Percentiles rank a stretch among this genome's conserved stretches.
Evolutionary conservation across 2,329 filamentous ascomycete genomes (phyloP).

Genomic region (Cordyceps cateniannulata): DNA sequence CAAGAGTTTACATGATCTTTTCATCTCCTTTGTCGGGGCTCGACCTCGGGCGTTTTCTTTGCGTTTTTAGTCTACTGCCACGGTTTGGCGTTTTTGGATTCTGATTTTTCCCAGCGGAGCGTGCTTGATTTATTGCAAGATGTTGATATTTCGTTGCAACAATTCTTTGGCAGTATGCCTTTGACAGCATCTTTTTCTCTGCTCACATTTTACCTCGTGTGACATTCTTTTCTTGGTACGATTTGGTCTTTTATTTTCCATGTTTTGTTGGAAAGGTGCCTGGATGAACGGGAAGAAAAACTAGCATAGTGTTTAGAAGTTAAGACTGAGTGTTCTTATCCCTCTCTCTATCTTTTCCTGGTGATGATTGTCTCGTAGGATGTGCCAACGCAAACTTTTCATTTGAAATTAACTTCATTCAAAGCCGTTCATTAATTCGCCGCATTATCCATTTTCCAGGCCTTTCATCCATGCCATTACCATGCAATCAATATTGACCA

Average conservation of each 20-base stretch:
- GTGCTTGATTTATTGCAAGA: not conserved
- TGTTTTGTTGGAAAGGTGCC: not conserved
- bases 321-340: not conserved
- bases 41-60: not conserved
- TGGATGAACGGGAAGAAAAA: not conserved
- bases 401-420: no score
- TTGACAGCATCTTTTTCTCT: not conserved
- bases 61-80: not conserved
- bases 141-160: not conserved
- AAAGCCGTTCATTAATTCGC: no score
- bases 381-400: not conserved
- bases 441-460: no score
- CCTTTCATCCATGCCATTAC: not conserved
- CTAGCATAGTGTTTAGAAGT: not conserved
- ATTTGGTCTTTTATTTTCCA: slow-evolving; percentile 15
- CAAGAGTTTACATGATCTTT: not conserved
- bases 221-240: not conserved
- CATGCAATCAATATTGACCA: not conserved
- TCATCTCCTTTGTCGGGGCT: not conserved
- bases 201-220: not conserved
- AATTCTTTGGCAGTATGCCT: not conserved
- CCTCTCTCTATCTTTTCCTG: not conserved
- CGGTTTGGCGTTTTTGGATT: not conserved
- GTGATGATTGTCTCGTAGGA: not conserved
- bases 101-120: not conserved